Evolutionary conservation across 352 stramenopile genomes (phyloP), one percentile per base, ranked within the genome.

Genomic region (Pythium guiyangense): DNA sequence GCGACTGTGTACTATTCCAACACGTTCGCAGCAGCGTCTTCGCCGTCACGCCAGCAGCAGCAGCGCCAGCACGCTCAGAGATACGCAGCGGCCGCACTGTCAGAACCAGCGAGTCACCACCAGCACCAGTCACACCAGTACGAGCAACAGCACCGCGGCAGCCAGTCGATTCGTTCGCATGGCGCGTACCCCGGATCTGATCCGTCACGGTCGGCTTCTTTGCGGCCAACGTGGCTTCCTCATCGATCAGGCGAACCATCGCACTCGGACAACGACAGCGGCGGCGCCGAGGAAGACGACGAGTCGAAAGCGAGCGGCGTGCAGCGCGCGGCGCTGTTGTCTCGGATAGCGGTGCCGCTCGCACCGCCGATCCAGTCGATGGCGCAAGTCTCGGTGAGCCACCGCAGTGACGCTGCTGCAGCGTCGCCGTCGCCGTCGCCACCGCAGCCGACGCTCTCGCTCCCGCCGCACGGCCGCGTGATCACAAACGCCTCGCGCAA

Each of bases 401-500:
- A 47, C 20, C 5, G 31, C 31, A 37, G 10, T 27, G 26, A 25
- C 5, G 40, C 35, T 47, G 20, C 50, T 34, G n/a, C 17, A 43
- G 6, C 4, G 18, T 40, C 52, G 17, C 10, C 52, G 18, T 40
- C 52, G 17, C 10, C 52, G 15, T n/a, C 53, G n/a, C 12, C 42
- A 25, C 27, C 42, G 3, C 20, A 26, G 20, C n/a, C 54, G 18
- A 12, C 29, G 15, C 26, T 29, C 6, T 17, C 27, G 39, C 29
- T 53, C 15, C 56, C 56, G 14, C 22, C 35, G 15, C 53, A 39
- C 3, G 29, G 48, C 29, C 70, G 70, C 20, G 67, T 67, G 34
- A 74, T 83, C 52, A 57, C 64, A 10, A 84, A 84, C 44, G 71
- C 74, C 4, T 77, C 74, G 18, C 63, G 57, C 18, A 73, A 79